Evolutionary conservation across 306 rosid genomes (phyloP).

Genomic region (Castanea sativa): DNA sequence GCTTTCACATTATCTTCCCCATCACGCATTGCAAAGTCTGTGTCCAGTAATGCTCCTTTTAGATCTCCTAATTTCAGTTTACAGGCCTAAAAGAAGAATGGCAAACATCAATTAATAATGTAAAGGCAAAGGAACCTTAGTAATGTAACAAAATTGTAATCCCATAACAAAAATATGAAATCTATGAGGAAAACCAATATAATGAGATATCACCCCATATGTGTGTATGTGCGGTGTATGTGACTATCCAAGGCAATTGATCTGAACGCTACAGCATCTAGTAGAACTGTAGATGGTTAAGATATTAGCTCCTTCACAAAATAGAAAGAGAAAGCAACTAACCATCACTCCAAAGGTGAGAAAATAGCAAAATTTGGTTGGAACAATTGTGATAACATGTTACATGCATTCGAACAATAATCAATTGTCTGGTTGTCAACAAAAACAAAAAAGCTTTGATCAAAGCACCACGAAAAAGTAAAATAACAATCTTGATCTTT

Average conservation of each 20-base stretch:
- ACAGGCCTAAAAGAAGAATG: slow-evolving; percentile 40
- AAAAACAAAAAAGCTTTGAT: not conserved
- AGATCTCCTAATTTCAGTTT: slow-evolving; percentile 51
- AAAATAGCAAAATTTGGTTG: not conserved
- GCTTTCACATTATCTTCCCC: slow-evolving; percentile 51
- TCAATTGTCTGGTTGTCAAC: not conserved
- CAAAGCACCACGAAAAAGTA: not conserved
- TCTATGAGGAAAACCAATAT: not conserved
- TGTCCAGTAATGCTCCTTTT: slow-evolving; percentile 46
- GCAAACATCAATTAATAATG: not conserved
- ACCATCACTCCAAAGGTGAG: not conserved
- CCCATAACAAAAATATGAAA: not conserved
- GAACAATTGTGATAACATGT: not conserved
- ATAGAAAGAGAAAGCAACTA: not conserved
- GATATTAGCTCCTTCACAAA: not conserved
- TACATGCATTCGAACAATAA: not conserved
- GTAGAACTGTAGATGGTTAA: not conserved
- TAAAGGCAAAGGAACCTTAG: slow-evolving; percentile 1
- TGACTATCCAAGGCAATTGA: not conserved
- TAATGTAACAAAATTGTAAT: not conserved
- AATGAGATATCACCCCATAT: not conserved
- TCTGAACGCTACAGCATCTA: not conserved
- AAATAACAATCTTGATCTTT: not conserved
- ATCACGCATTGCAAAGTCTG: slow-evolving; percentile 56
- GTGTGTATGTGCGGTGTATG: not conserved